Percentiles rank a stretch among this genome's conserved stretches.
Evolutionary conservation across 345 rosid genomes (phyloP).

Genomic region (Hypericum perforatum): DNA sequence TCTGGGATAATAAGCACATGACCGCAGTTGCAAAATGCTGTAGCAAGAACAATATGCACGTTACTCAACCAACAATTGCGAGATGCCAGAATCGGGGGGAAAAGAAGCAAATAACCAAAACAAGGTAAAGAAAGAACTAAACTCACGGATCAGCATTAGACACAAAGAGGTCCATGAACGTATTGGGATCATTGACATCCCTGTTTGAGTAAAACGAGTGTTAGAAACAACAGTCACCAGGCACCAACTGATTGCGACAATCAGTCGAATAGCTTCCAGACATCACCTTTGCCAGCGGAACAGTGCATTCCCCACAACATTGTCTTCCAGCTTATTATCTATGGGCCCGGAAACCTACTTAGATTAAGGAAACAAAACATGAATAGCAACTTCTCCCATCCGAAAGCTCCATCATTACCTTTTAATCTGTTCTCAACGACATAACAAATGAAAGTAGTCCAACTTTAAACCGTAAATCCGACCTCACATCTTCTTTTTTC

Average conservation of each 20-base stretch:
- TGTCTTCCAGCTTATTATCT: conserved; percentile 47
- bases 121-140: neutral
- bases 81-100: neutral
- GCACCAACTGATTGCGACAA: neutral
- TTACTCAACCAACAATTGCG: conserved; percentile 2
- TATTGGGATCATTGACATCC: conserved; percentile 77
- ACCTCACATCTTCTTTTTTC: no score
- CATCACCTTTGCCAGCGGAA: conserved; percentile 83
- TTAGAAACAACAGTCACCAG: neutral
- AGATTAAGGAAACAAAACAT: conserved; percentile 20
- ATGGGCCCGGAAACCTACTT: conserved; percentile 61
- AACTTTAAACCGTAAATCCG: no score
- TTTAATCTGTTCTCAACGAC: neutral
- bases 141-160: conserved; percentile 74
- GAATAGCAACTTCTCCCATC: neutral
- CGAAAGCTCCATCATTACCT: neutral
- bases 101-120: neutral
- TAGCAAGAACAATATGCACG: conserved; percentile 18
- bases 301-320: conserved; percentile 49
- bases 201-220: conserved; percentile 27
- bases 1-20: conserved; percentile 60
- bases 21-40: conserved; percentile 59
- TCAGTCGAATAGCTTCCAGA: neutral
- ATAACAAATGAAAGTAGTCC: neutral
- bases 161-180: conserved; percentile 78